These are phyloP conservation scores for Eurotiales sp. DNA, from an alignment of 2,329 filamentous ascomycete genomes.

Conservation along the genomic window DNA sequence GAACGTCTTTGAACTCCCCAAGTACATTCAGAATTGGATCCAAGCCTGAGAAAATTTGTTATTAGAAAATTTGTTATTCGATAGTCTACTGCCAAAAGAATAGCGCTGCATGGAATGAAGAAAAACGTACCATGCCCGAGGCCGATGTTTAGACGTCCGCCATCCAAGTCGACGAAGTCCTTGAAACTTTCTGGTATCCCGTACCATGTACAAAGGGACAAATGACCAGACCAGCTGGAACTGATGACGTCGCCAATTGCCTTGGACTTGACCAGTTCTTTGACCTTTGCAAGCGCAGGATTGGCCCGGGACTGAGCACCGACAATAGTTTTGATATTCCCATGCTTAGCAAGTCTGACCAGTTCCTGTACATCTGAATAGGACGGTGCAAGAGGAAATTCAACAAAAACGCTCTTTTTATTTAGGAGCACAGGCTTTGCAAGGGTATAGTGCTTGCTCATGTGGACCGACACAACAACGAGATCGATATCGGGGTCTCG, in stretches of 20 bases:
- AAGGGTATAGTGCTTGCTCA: constrained; percentile 11
- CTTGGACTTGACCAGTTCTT: constrained; percentile 8
- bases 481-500: constrained; percentile 13
- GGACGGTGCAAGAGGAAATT: constrained; percentile 4
- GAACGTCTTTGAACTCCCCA: constrained; percentile 13
- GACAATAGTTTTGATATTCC: constrained; percentile 2
- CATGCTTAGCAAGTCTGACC: constrained; percentile 1
- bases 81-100: background rate
- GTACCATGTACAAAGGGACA: constrained; percentile 2
- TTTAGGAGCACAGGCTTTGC: constrained; percentile 4
- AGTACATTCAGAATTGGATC: constrained; percentile 10
- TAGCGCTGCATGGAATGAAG: background rate
- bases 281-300: constrained; percentile 7
- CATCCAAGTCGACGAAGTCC: constrained; percentile 3
- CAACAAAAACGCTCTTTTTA: constrained; percentile 12
- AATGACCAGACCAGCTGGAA: constrained; percentile 5
- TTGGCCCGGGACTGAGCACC: constrained; percentile 11
- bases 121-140: constrained; percentile 12
- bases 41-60: background rate
- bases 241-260: constrained; percentile 11
- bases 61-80: background rate
- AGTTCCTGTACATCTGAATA: constrained; percentile 10
- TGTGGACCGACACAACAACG: constrained; percentile 10
- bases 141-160: constrained; percentile 9
- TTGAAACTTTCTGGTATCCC: constrained; percentile 5